Conservation (phyloP, 331 rosid genomes). For the Saraca asoca region DNA sequence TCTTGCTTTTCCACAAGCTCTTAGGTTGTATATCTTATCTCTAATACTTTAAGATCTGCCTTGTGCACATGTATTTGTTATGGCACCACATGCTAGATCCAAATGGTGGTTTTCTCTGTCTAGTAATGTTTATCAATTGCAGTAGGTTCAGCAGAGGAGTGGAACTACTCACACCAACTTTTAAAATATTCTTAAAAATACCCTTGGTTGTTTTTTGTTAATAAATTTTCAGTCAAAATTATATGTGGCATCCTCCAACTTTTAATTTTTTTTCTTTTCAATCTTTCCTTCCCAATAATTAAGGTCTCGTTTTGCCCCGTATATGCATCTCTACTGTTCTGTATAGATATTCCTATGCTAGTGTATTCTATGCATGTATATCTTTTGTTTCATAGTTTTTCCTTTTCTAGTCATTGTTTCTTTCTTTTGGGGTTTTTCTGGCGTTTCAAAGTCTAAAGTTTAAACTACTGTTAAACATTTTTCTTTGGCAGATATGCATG, state of each 20-base stretch:
- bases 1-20: too few relatives aligned
- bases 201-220: neutral
- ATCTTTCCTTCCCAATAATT: too few relatives aligned
- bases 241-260: neutral
- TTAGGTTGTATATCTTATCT: too few relatives aligned
- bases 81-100: too few relatives aligned
- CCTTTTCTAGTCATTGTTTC: neutral
- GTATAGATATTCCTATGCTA: constrained; percentile 4
- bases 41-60: too few relatives aligned
- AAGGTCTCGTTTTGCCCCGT: neutral
- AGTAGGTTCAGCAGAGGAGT: too few relatives aligned
- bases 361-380: neutral
- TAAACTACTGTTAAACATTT: constrained; percentile 32
- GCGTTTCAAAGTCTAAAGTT: neutral
- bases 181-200: too few relatives aligned
- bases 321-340: neutral
- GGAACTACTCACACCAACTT: too few relatives aligned
- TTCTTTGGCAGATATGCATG: constrained; percentile 79
- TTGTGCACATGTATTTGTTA: too few relatives aligned
- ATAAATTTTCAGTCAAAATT: neutral
- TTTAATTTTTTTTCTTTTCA: neutral
- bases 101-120: too few relatives aligned
- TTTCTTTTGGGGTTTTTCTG: neutral
- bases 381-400: constrained; percentile 14
- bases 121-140: too few relatives aligned